Evolutionary conservation across 768 basidiomycete species (phyloP).

Genomic region (Rhodosporidiobolus sp.): DNA sequence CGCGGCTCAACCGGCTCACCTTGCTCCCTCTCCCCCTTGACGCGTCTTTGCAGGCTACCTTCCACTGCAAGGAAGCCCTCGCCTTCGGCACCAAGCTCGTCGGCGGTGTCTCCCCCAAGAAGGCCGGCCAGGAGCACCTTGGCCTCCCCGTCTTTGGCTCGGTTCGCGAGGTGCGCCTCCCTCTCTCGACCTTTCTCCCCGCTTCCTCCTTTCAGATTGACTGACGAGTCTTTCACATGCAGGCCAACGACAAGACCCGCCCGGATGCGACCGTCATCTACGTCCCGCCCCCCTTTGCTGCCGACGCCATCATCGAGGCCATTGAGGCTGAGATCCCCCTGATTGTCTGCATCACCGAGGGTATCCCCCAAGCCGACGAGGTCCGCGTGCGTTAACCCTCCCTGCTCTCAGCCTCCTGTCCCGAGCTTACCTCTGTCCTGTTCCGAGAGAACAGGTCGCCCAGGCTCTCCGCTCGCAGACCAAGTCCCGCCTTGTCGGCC

Average conservation of each 20-base stretch:
- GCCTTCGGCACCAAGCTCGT: conserved; percentile 97
- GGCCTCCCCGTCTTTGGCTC: conserved; percentile 90
- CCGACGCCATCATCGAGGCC: conserved; percentile 96
- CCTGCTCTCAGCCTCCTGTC: background rate
- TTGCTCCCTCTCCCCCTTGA: too few species aligned
- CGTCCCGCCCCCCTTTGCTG: conserved; percentile 93
- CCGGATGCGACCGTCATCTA: conserved; percentile 96
- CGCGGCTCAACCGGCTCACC: conserved; percentile 51
- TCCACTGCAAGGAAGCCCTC: conserved; percentile 89
- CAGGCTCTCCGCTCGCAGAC: conserved; percentile 91
- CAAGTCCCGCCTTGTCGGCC: conserved; percentile 91
- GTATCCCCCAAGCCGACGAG: conserved; percentile 96
- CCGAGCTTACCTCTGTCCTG: background rate
- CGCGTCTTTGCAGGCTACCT: conserved; percentile 68
- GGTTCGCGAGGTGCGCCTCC: conserved; percentile 71
- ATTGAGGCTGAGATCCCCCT: conserved; percentile 96
- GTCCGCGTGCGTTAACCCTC: conserved; percentile 63
- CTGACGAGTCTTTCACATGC: background rate
- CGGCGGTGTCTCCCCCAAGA: conserved; percentile 93
- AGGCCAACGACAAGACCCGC: conserved; percentile 80
- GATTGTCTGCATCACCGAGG: conserved; percentile 98
- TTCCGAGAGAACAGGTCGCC: conserved; percentile 61
- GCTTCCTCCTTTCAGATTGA: background rate
- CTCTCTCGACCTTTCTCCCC: background rate
- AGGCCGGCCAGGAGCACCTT: conserved; percentile 91